Conservation (phyloP, 2,329 filamentous ascomycete species). For the Chaetomium sp. region DNA sequence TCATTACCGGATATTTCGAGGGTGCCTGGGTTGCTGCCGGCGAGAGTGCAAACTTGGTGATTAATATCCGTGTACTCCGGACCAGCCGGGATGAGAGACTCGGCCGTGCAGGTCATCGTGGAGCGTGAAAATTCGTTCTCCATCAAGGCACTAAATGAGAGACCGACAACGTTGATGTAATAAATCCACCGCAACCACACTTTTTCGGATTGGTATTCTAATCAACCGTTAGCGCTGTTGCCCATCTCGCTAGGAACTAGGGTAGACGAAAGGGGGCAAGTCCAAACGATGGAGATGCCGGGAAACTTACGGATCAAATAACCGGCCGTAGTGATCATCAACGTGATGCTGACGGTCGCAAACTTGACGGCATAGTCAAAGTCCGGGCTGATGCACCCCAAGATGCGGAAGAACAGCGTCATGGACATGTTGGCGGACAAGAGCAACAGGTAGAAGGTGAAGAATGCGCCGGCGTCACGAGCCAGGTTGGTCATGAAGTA, state of each 20-base stretch:
- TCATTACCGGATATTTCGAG: constrained; percentile 55
- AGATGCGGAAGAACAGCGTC: constrained; percentile 70
- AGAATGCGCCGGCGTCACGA: constrained; percentile 68
- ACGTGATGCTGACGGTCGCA: constrained; percentile 68
- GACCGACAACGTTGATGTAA: constrained; percentile 67
- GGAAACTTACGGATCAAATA: constrained; percentile 59
- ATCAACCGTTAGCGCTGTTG: constrained; percentile 2
- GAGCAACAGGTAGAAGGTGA: constrained; percentile 68
- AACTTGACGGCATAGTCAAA: constrained; percentile 84
- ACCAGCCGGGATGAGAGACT: constrained; percentile 65
- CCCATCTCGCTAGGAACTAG: background rate
- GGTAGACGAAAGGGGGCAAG: background rate
- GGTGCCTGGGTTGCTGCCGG: constrained; percentile 63
- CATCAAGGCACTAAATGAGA: constrained; percentile 74
- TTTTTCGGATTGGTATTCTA: constrained; percentile 40
- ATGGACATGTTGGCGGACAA: constrained; percentile 63
- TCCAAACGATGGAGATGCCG: background rate
- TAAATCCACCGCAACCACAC: constrained; percentile 81
- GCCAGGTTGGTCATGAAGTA: constrained; percentile 72
- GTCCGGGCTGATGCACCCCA: constrained; percentile 68
- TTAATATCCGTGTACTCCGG: constrained; percentile 62
- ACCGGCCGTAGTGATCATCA: constrained; percentile 75
- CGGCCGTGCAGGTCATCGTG: constrained; percentile 60
- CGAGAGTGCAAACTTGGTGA: constrained; percentile 74
- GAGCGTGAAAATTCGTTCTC: constrained; percentile 74